Evolutionary conservation across 768 basidiomycete genomes (phyloP).

Genomic region (Suillus ampliporus): DNA sequence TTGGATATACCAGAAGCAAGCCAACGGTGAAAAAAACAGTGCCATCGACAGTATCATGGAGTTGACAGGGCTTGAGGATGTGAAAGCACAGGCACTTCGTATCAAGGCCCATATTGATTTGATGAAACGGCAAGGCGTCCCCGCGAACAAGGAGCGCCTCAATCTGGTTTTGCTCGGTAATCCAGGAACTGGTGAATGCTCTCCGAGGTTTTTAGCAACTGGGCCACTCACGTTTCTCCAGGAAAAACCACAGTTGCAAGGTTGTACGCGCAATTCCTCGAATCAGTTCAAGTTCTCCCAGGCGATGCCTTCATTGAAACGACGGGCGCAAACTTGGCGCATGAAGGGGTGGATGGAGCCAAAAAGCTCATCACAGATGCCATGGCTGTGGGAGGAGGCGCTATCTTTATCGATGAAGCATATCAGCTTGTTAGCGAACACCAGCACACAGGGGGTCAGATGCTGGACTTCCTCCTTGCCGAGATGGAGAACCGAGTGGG

Average conservation of each 20-base stretch:
- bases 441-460: conserved; percentile 56
- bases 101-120: conserved; percentile 66
- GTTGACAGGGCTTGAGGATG: conserved; percentile 71
- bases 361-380: conserved; percentile 56
- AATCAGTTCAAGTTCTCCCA: conserved; percentile 58
- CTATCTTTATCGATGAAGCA: conserved; percentile 74
- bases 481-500: conserved; percentile 79
- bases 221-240: conserved; percentile 23
- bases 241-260: conserved; percentile 76
- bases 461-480: conserved; percentile 72
- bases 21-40: conserved; percentile 55
- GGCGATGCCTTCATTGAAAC: conserved; percentile 63
- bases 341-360: conserved; percentile 58
- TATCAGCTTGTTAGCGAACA: conserved; percentile 63
- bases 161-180: conserved; percentile 71
- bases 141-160: conserved; percentile 60
- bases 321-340: conserved; percentile 62
- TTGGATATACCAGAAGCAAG: conserved; percentile 63
- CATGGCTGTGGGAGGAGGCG: conserved; percentile 60
- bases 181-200: conserved; percentile 68
- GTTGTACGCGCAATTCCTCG: conserved; percentile 64
- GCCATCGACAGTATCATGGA: conserved; percentile 72
- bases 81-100: conserved; percentile 62
- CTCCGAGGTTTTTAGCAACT: background rate
- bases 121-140: conserved; percentile 55